Conservation (phyloP, 2,329 filamentous ascomycete genomes). For the Fusarium pseudocircinatum region DNA sequence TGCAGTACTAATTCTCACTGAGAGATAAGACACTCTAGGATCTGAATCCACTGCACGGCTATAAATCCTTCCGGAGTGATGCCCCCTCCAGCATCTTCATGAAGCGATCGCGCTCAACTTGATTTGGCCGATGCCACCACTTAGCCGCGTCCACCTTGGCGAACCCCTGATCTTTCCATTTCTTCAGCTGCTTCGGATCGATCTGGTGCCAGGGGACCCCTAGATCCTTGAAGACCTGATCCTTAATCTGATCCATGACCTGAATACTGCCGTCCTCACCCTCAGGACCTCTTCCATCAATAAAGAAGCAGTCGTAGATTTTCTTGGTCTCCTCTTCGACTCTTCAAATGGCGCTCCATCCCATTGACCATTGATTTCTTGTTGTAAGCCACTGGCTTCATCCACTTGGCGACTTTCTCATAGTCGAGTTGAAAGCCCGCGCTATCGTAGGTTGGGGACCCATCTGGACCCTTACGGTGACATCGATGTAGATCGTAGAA, state of each 20-base stretch:
- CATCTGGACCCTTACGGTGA: constrained; percentile 27
- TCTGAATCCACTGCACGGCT: background rate
- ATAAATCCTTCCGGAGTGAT: background rate
- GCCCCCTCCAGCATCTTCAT: background rate
- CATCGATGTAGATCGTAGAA: constrained; percentile 28
- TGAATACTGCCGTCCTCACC: fast-evolving
- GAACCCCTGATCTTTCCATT: constrained; percentile 22
- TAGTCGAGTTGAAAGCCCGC: constrained; percentile 34
- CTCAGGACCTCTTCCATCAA: background rate
- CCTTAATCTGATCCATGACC: constrained; percentile 7
- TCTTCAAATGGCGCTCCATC: background rate
- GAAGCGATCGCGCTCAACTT: constrained; percentile 17
- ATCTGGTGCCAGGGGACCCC: constrained; percentile 30
- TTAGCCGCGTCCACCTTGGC: constrained; percentile 7
- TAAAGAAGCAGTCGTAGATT: constrained; percentile 11
- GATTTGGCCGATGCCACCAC: constrained; percentile 23
- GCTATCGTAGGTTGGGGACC: constrained; percentile 22
- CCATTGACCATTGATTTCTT: constrained; percentile 12
- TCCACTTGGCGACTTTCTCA: constrained; percentile 20
- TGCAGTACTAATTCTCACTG: background rate
- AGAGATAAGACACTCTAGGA: background rate
- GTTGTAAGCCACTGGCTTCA: constrained; percentile 24
- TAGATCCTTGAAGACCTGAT: constrained; percentile 32
- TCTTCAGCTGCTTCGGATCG: background rate
- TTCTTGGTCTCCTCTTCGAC: background rate